A percentile compares a stretch with the other conserved stretches of the same genome.
These are phyloP conservation scores for Cokeromyces recurvatus DNA, from an alignment of 371 early-diverging fungal species.

Conservation along the genomic window DNA sequence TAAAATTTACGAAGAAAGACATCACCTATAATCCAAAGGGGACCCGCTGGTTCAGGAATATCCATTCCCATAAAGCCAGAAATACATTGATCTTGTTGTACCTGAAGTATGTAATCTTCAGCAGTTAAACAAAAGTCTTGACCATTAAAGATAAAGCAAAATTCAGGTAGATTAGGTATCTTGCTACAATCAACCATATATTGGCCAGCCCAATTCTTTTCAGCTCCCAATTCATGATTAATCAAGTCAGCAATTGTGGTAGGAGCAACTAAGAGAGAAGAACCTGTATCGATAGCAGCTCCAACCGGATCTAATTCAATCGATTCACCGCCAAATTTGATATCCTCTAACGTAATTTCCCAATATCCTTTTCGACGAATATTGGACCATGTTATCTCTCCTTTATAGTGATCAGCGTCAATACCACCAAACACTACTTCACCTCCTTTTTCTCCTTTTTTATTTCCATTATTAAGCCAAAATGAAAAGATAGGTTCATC, in stretches of 20 bases:
- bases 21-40: conserved; percentile 76
- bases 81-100: conserved; percentile 81
- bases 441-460: conserved; percentile 61
- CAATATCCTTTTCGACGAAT: conserved; percentile 91
- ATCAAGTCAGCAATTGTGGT: conserved; percentile 76
- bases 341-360: conserved; percentile 82
- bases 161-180: conserved; percentile 66
- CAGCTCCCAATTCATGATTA: conserved; percentile 87
- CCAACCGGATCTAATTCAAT: conserved; percentile 55
- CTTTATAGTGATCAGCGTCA: conserved; percentile 66
- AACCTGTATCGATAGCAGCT: conserved; percentile 83
- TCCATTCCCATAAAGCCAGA: conserved; percentile 94
- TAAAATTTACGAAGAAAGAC: conserved; percentile 91
- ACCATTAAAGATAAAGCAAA: conserved; percentile 76
- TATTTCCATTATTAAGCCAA: conserved; percentile 63
- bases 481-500: conserved; percentile 82
- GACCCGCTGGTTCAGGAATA: conserved; percentile 62
- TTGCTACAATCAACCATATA: conserved; percentile 74
- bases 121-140: conserved; percentile 49
- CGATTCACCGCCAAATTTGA: conserved; percentile 68
- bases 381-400: conserved; percentile 74
- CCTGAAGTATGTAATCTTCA: conserved; percentile 79
- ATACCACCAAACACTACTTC: conserved; percentile 84
- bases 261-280: conserved; percentile 80
- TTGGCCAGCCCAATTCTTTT: conserved; percentile 87